Evolutionary conservation across 306 rosid species (phyloP).

Genomic region (Fragaria nilgerrensis): DNA sequence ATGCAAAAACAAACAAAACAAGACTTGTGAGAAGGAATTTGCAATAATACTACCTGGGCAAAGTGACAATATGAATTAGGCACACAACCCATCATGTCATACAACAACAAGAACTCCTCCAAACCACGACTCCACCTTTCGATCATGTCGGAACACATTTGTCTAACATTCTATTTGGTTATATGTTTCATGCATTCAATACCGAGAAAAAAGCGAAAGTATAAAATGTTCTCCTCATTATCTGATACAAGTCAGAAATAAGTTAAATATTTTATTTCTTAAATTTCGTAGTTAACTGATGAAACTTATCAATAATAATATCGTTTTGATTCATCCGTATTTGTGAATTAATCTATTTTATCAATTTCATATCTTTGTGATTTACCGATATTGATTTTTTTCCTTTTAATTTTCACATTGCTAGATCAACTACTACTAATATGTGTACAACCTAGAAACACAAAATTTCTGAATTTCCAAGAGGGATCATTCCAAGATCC

Average conservation of each 20-base stretch:
- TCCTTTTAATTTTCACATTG: background rate
- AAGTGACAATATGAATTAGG: background rate
- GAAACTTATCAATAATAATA: no score
- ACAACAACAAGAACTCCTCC: background rate
- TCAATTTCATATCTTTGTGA: no score
- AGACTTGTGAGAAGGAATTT: background rate
- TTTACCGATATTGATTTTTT: no score
- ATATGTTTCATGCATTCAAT: no score
- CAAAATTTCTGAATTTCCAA: background rate
- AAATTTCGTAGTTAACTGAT: no score
- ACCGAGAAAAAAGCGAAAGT: no score
- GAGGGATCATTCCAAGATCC: background rate
- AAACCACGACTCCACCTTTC: background rate
- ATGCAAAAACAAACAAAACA: background rate
- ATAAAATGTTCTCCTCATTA: no score
- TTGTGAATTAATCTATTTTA: no score
- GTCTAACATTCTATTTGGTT: no score
- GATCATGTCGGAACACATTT: background rate
- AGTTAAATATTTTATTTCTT: no score
- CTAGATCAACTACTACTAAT: background rate
- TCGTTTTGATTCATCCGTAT: no score
- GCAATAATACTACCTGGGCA: background rate
- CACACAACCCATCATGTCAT: background rate
- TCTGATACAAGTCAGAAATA: fast-evolving
- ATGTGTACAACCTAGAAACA: background rate